These are phyloP conservation scores for Balamuthia mandrillaris DNA, from an alignment of 208 protist genomes.

Conservation along the genomic window DNA sequence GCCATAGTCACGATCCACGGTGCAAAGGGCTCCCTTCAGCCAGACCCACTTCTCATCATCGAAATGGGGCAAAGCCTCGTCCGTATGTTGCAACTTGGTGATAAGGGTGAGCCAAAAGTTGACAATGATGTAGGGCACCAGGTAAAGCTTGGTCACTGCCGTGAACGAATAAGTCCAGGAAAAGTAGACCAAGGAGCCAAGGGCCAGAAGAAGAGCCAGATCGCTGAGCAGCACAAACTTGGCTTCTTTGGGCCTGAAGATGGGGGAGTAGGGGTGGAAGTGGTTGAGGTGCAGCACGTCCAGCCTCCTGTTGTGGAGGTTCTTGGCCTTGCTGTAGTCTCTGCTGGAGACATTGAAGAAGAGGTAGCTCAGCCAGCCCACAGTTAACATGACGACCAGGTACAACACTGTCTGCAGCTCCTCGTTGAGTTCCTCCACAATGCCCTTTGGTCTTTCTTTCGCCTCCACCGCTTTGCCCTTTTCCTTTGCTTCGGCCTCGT, in stretches of 20 bases:
- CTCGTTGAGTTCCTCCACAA: not conserved
- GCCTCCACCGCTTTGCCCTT: not conserved
- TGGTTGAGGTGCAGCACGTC: not conserved
- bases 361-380: not conserved
- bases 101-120: conserved; percentile 88
- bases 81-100: conserved; percentile 90
- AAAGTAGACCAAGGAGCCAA: conserved; percentile 38
- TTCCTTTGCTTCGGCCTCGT: not conserved
- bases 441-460: not conserved
- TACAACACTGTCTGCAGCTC: not conserved
- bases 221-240: conserved; percentile 71
- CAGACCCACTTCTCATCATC: conserved; percentile 83
- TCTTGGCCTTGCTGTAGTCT: not conserved
- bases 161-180: conserved; percentile 60
- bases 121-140: conserved; percentile 77
- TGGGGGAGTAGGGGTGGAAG: not conserved
- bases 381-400: not conserved
- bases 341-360: not conserved
- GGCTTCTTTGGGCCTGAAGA: conserved; percentile 59
- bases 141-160: not conserved
- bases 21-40: conserved; percentile 82
- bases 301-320: not conserved
- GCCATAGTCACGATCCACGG: conserved; percentile 86
- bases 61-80: conserved; percentile 86
- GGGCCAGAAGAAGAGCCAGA: conserved; percentile 72